A percentile compares a stretch with the other conserved stretches of the same genome.
Conservation (phyloP, 306 rosid species). For the Quercus cerris region DNA sequence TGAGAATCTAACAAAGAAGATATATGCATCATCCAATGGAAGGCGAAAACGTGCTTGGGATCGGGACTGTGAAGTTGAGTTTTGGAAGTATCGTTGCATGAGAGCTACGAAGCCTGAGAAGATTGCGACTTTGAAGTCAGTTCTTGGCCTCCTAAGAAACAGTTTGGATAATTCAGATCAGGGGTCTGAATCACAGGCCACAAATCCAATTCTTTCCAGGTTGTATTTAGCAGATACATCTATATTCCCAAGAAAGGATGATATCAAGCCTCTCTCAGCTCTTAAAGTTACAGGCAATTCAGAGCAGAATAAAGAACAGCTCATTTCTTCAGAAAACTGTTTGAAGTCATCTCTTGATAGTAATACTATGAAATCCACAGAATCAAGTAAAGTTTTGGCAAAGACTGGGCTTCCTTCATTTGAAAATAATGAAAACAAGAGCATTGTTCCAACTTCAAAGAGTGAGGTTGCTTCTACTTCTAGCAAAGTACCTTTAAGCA, state of each 20-base stretch:
- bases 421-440: constrained; percentile 43
- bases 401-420: constrained; percentile 36
- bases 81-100: constrained; percentile 93
- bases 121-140: constrained; percentile 85
- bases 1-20: constrained; percentile 85
- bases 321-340: constrained; percentile 28
- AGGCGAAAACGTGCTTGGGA: constrained; percentile 96
- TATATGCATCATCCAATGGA: constrained; percentile 73
- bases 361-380: constrained; percentile 32
- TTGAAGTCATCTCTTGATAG: constrained; percentile 33
- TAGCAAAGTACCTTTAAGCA: constrained; percentile 37
- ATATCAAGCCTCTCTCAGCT: constrained; percentile 72
- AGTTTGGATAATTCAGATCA: constrained; percentile 48
- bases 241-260: constrained; percentile 83
- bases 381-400: constrained; percentile 32
- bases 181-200: constrained; percentile 51
- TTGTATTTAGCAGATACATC: constrained; percentile 95
- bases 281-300: constrained; percentile 49
- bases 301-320: constrained; percentile 47
- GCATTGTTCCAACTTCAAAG: constrained; percentile 27
- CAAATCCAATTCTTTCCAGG: constrained; percentile 82
- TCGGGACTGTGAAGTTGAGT: constrained; percentile 92
- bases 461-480: constrained; percentile 34
- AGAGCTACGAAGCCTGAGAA: constrained; percentile 81
- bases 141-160: constrained; percentile 75